Base-by-base conservation (phyloP, 2,329 filamentous ascomycete genomes). In the Ophiostoma novo-ulmi region DNA sequence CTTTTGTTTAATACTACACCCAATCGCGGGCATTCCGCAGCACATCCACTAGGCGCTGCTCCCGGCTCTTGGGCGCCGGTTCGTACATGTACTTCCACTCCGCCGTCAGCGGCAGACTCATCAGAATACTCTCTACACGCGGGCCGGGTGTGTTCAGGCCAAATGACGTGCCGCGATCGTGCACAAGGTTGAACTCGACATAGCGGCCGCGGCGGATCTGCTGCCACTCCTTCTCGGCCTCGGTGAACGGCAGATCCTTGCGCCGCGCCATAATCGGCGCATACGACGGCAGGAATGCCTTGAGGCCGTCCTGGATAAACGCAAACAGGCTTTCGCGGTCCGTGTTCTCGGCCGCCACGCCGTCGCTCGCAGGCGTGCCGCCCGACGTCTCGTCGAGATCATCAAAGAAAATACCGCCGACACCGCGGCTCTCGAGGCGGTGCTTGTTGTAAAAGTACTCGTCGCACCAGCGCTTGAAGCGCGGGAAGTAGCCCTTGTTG, bases 401-500 rank as follows among this genome's bases (percentile, higher is more conserved):
- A 80, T 99, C 95, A 77, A 99, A 99, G 87, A 99, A 99, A 80
- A 99, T 98, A 70, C 95, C 95, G 69, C 95, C 95, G 44, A 99
- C 82, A 71, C 95, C 95, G 67, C 95, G 90, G 66, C 88, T 85
- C 82, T 99, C 95, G 72, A 87, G 87, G 66, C 95, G 89, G 82
- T 99, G 95, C 79, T 94, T 94, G 80, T 97, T 91, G 83, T 86
- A 90, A 81, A 99, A 99, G 83, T 99, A 99, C 76, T 96, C 89
- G 79, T 99, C 95, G 79, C 95, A 99, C 95, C 95, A 99, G 78
- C 91, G 90, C 84, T 99, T 99, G 86, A 98, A 99, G 69, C 89
- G 88, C 14, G 93, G 89, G 80, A 96, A 99, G 84, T 97, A 99
- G 52, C 85, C 86, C 79, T 91, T 92, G 82, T 97, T 92, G 80